A percentile compares a stretch with the other conserved stretches of the same genome.
Conservation (phyloP, 192 early-diverging fungal genomes). For the Backusella westeae region DNA sequence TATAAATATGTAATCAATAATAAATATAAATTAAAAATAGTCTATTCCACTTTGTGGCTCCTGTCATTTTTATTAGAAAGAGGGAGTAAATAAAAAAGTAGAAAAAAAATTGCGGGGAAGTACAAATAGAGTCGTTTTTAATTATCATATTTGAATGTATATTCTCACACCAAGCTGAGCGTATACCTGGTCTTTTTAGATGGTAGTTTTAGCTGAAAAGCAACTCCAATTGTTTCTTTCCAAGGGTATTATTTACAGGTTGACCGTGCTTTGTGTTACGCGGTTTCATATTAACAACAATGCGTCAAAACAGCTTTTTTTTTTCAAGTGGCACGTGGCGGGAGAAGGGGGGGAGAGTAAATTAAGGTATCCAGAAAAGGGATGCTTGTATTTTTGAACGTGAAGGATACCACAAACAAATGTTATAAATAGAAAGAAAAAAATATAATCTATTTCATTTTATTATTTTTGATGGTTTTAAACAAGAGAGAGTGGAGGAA, state of each 20-base stretch:
- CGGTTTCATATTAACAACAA: background rate
- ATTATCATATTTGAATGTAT: background rate
- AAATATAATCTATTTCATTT: background rate
- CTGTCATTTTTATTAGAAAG: too few relatives aligned
- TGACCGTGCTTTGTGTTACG: background rate
- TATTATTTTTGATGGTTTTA: background rate
- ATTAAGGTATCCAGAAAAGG: too few relatives aligned
- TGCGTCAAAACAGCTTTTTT: too few relatives aligned
- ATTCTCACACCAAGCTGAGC: background rate
- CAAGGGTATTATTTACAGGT: background rate
- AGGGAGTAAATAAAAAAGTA: background rate
- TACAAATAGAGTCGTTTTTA: background rate
- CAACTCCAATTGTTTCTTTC: background rate
- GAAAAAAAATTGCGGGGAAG: background rate
- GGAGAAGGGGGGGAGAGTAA: too few relatives aligned
- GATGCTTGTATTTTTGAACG: too few relatives aligned
- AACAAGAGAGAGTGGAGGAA: background rate
- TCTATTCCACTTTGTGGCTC: background rate
- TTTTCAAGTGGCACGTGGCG: too few relatives aligned
- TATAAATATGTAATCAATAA: background rate
- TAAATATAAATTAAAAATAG: background rate
- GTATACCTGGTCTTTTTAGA: background rate
- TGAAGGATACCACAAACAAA: background rate
- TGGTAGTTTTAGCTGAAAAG: background rate
- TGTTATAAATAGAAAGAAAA: background rate